Evolutionary conservation across 805 yeast genomes (phyloP).

Genomic region (Geotrichum ghanense): DNA sequence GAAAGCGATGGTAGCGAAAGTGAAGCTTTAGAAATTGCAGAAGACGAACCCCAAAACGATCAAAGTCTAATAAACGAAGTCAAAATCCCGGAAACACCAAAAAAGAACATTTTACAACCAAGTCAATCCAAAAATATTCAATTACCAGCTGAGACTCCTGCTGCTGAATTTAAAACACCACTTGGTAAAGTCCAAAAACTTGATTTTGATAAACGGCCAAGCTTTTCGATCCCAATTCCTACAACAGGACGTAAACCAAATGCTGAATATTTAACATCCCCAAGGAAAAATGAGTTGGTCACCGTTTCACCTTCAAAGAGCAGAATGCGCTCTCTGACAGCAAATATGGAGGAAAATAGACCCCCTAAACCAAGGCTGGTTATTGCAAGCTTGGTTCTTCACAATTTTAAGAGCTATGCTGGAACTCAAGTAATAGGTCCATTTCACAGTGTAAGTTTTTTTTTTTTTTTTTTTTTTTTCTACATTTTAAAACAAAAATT

Average conservation of each 20-base stretch:
- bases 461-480: not conserved
- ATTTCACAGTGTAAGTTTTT: conserved; percentile 42
- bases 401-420: conserved; percentile 91
- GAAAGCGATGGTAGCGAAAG: no score
- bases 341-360: not conserved
- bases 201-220: not conserved
- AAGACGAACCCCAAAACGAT: no score
- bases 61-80: no score
- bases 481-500: not conserved
- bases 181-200: not conserved
- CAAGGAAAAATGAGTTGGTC: not conserved
- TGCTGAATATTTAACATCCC: not conserved
- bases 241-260: not conserved
- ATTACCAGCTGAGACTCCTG: not conserved
- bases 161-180: not conserved
- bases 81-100: not conserved
- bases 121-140: not conserved
- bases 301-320: not conserved
- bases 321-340: not conserved
- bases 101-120: no score
- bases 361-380: conserved; percentile 41
- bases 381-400: conserved; percentile 59
- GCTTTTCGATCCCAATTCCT: not conserved
- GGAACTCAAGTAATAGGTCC: conserved; percentile 93
- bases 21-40: no score